Base-by-base conservation (phyloP, 352 stramenopile species). In the Phytophthora capsici region DNA sequence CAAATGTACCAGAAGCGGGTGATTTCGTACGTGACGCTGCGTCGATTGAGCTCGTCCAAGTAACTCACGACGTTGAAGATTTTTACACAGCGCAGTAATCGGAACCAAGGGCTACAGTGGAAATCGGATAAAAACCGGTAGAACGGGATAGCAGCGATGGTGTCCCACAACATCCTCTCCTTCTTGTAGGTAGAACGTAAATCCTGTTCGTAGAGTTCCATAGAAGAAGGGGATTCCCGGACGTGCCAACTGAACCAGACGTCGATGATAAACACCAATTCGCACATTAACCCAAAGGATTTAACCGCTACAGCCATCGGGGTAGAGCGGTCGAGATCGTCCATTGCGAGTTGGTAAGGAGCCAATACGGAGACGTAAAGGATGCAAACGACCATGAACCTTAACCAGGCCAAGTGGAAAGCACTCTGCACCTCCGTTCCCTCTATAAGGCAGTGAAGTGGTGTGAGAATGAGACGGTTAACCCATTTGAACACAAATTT, bases 141-240 rank as follows among this genome's bases (percentile, higher is more conserved):
- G 10, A 85, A 63, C 2, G 80, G 78, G 10, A 84, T 50, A 1
- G 74, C 66, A 0, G 75, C 68, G 0, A 83, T 32, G n/a, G 71
- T 17, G 20, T 89, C 80, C 49, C 71, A 84, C 0, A 75, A 5
- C 22, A 89, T 37, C 6, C 80, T 68, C 37, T 87, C 57, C 23
- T 75, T 78, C 45, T 66, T 69, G 63, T 89, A 89, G 16, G 58
- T 52, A 20, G 36, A 32, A 2, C 54, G 50, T n/a, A 80, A 55
- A 5, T 62, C 57, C 48, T 87, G 75, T 49, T 89, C 80, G 34
- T 89, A 89, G 1, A 88, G 45, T 36, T 89, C 78, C 57, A 89
- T 68, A 3, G 76, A 76, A 2, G 63, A 32, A 1, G 43, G 32
- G 3, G 67, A 70, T 17, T 79, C 47, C 7, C 74, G 63, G 0